These are phyloP conservation scores for Sporothrix brunneoviolacea DNA, from an alignment of 2,329 filamentous ascomycete species.

Conservation along the genomic window DNA sequence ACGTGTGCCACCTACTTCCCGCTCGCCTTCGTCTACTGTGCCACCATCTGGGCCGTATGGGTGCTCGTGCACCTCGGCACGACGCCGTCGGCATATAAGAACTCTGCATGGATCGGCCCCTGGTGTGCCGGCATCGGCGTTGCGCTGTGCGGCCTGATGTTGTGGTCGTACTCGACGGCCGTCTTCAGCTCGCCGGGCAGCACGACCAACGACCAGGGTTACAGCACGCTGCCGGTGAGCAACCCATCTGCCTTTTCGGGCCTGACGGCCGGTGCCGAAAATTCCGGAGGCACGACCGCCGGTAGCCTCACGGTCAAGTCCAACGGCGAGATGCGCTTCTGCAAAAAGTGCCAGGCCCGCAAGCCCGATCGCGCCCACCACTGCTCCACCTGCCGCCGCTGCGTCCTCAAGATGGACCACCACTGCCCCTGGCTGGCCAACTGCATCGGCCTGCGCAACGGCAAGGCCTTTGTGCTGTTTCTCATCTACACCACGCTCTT, in stretches of 20 bases:
- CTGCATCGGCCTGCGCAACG: slow-evolving; percentile 88
- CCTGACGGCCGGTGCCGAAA: slow-evolving; percentile 42
- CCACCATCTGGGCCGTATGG: slow-evolving; percentile 93
- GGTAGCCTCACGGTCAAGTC: slow-evolving; percentile 88
- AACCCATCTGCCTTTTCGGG: neutral
- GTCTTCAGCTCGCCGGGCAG: slow-evolving; percentile 87
- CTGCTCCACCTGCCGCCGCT: slow-evolving; percentile 89
- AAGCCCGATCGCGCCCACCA: slow-evolving; percentile 97
- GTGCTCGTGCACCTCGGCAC: slow-evolving; percentile 71
- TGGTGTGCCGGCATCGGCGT: slow-evolving; percentile 55
- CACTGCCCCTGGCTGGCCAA: slow-evolving; percentile 98
- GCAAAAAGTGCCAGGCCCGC: slow-evolving; percentile 92
- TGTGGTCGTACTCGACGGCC: slow-evolving; percentile 84
- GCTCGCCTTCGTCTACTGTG: slow-evolving; percentile 77
- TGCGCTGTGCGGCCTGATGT: slow-evolving; percentile 68
- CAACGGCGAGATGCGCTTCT: slow-evolving; percentile 79
- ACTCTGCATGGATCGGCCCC: slow-evolving; percentile 10
- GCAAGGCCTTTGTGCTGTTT: slow-evolving; percentile 92
- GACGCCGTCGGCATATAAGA: slow-evolving; percentile 38
- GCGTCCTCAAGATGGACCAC: slow-evolving; percentile 98
- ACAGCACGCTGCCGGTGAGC: slow-evolving; percentile 68
- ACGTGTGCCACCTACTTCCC: slow-evolving; percentile 73
- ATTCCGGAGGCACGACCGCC: slow-evolving; percentile 36
- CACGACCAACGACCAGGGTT: slow-evolving; percentile 59
- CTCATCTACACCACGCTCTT: slow-evolving; percentile 83